phyloP scores from a whole-genome alignment of 169 alveolate genomes.

The Eimeria maxima region DNA sequence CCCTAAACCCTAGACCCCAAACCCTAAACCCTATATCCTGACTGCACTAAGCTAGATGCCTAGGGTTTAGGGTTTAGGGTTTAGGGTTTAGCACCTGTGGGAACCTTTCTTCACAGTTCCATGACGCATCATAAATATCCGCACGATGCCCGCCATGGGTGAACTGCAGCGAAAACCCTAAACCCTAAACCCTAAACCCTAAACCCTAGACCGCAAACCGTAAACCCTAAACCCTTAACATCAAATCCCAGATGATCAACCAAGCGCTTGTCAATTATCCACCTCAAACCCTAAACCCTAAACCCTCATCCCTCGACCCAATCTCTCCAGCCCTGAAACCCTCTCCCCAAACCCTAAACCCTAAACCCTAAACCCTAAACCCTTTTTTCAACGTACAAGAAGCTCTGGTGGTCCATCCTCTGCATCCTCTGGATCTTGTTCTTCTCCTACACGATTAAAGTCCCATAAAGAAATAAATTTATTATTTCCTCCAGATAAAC shows the following conservation, averaged over 20 bases:
- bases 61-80: constrained; percentile 17
- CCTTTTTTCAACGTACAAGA: background rate
- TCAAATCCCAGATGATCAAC: too few relatives aligned
- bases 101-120: constrained; percentile 52
- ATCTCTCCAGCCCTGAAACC: background rate
- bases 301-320: background rate
- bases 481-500: background rate
- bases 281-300: too few relatives aligned
- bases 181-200: background rate
- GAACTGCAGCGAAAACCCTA: constrained; percentile 70
- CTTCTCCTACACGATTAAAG: constrained; percentile 13
- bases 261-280: too few relatives aligned
- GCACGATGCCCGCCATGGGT: constrained; percentile 82
- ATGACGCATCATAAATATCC: constrained; percentile 54
- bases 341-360: background rate
- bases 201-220: too few relatives aligned
- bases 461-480: constrained; percentile 56
- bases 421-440: constrained; percentile 71
- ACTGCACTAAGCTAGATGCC: background rate
- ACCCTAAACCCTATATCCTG: constrained; percentile 18
- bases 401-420: constrained; percentile 82
- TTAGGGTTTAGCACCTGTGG: background rate
- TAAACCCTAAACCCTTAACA: too few relatives aligned
- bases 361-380: background rate
- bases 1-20: constrained; percentile 27